These are phyloP conservation scores for Annulohypoxylon bovei DNA, from an alignment of 495 filamentous ascomycete genomes.

Conservation along the genomic window DNA sequence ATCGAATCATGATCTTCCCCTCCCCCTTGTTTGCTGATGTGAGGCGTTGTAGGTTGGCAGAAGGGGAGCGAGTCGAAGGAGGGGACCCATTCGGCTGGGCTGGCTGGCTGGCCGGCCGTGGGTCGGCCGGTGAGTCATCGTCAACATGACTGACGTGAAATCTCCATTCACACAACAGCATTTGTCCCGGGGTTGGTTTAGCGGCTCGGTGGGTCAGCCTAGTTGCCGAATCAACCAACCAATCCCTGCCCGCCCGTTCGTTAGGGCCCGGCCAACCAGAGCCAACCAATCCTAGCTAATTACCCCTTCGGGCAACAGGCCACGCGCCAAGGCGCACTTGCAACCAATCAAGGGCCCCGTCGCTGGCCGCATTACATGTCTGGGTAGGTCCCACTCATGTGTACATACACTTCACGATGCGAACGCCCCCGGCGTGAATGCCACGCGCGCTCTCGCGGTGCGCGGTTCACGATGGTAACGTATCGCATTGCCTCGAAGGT, in stretches of 20 bases:
- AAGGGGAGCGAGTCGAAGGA: neutral
- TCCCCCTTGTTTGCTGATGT: slow-evolving; percentile 42
- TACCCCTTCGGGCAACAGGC: slow-evolving; percentile 33
- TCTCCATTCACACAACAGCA: no score
- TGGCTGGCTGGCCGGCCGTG: slow-evolving; percentile 11
- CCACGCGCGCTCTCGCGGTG: slow-evolving; percentile 7
- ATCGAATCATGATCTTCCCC: slow-evolving; percentile 28
- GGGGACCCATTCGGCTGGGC: no score
- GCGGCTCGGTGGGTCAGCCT: neutral
- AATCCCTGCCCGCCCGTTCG: neutral
- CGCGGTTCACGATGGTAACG: neutral
- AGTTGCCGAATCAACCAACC: neutral
- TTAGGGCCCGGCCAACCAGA: neutral
- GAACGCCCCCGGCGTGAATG: slow-evolving; percentile 23
- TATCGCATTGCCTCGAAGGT: no score
- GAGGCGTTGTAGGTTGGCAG: slow-evolving; percentile 22
- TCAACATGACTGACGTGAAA: slow-evolving; percentile 3
- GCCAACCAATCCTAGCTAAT: slow-evolving; percentile 22
- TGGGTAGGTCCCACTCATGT: neutral
- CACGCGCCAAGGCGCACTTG: slow-evolving; percentile 11
- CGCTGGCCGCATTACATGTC: neutral
- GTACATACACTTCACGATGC: neutral
- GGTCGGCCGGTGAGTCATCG: slow-evolving; percentile 45
- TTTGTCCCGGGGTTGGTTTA: neutral
- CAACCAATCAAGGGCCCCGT: no score